Base-by-base conservation (phyloP, 2,329 filamentous ascomycete species). In the Ascosphaera apis region DNA sequence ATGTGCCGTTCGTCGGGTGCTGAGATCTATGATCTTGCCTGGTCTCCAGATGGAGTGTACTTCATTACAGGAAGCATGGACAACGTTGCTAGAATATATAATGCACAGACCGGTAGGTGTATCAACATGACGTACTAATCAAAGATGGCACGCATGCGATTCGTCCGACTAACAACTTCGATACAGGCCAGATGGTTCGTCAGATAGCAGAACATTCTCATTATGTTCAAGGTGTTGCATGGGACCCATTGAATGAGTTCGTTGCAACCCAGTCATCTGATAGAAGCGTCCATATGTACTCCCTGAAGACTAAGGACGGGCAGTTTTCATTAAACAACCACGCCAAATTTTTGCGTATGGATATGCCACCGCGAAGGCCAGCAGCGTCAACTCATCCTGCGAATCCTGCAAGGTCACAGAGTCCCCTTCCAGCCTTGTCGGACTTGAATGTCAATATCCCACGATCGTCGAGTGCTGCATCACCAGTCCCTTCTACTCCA, bases 61-160 rank as follows among this genome's bases (percentile, higher is more conserved):
- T 92, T 98, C 61, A 93, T 98, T 47, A 93, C 91, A 16, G 88
- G 88, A 28, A 95, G 88, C 59, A 95, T 98, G 84, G 88, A 98
- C 60, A 98, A 98, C 53, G 76, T 95, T 52, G 84, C 88, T 39
- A 72, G 86, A 40, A 95, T 98, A 47, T 95, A 93, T 63, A 93
- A 91, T 56, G 80, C 84, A 38, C 76, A 79, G 43, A 88, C 79
- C 48, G 86, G 81, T 84, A 62, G 43, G 66, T 21, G 19, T n/a
- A 9, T 21, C 19, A 21, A 15, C 19, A 13, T 31, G 38, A 15
- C 39, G 23, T 28, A 18, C 8, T 12, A 15, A 30, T 13, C 8
- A 17, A 12, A 18, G 9, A 21, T 4, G 19, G 4, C 19, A 21
- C 9, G 9, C 9, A 4, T 21, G 9, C 19, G 19, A 21, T 9